Percentiles rank a stretch among this genome's conserved stretches.
These are phyloP conservation scores for Avena atlantica DNA, from an alignment of 176 grass and related monocot genomes.

Conservation along the genomic window DNA sequence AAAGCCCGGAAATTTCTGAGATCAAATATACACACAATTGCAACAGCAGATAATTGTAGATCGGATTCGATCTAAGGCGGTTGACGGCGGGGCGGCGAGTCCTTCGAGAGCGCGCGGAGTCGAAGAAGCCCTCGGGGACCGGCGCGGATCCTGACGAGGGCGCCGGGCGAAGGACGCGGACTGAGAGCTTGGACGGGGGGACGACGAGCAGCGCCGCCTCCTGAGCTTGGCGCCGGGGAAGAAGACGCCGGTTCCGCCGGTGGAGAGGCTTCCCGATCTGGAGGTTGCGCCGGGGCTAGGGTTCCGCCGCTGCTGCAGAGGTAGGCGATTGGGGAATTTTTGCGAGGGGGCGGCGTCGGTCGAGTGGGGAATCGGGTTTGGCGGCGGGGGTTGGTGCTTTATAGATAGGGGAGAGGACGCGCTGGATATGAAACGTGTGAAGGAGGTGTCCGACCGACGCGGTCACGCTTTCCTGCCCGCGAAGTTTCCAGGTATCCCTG, in stretches of 20 bases:
- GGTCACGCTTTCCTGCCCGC: slow-evolving; percentile 26
- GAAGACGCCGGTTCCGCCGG: slow-evolving; percentile 7
- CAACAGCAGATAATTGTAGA: slow-evolving; percentile 25
- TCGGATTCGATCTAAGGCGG: slow-evolving; percentile 40
- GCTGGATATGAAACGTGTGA: slow-evolving; percentile 15
- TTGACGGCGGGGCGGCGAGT: neutral
- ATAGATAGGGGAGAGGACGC: neutral
- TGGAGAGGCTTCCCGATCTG: slow-evolving; percentile 7
- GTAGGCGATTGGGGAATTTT: slow-evolving; percentile 20
- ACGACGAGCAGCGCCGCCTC: neutral
- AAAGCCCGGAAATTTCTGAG: neutral
- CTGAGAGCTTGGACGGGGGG: neutral
- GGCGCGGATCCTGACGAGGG: neutral
- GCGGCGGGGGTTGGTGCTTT: neutral
- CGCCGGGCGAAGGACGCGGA: neutral
- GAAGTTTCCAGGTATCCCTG: neutral
- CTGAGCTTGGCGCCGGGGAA: neutral
- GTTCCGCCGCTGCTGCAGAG: neutral
- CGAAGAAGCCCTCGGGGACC: neutral
- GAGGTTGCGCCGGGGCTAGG: slow-evolving; percentile 43
- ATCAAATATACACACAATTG: slow-evolving; percentile 37
- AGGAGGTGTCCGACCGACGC: slow-evolving; percentile 19
- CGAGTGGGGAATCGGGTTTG: neutral
- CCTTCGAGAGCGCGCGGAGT: neutral
- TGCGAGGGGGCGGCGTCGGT: neutral